A percentile compares a stretch with the other conserved stretches of the same genome.
Conservation (phyloP, 2,329 filamentous ascomycete genomes). For the Aschersonia sp. region DNA sequence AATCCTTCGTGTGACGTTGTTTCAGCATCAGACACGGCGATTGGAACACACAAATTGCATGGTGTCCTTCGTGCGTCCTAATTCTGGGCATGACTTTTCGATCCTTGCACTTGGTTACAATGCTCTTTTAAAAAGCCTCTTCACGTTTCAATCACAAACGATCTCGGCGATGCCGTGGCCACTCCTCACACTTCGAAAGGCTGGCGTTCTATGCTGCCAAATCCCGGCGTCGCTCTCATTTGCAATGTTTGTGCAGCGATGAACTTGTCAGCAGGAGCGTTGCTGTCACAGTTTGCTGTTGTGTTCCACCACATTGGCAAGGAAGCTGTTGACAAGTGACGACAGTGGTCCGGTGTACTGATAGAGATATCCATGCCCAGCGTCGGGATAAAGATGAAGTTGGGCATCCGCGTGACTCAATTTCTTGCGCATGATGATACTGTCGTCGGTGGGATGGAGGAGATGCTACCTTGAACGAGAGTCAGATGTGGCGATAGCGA, state of each 20-base stretch:
- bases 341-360: conserved; percentile 18
- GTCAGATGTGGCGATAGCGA: neutral
- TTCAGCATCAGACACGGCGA: no score
- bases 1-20: no score
- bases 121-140: no score
- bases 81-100: no score
- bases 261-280: neutral
- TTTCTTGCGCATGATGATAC: conserved; percentile 21
- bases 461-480: conserved; percentile 13
- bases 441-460: conserved; percentile 21
- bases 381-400: conserved; percentile 19
- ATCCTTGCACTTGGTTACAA: no score
- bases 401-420: conserved; percentile 15
- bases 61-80: no score
- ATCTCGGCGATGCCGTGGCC: no score
- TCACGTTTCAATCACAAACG: no score
- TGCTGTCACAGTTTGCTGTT: conserved; percentile 2
- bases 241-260: neutral
- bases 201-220: no score
- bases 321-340: conserved; percentile 16
- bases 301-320: conserved; percentile 6
- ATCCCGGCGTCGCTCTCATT: no score
- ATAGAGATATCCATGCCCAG: conserved; percentile 20
- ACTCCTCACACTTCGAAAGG: no score
- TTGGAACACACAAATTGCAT: no score